Conservation (phyloP, 768 basidiomycete genomes). For the Exidia glandulosa region DNA sequence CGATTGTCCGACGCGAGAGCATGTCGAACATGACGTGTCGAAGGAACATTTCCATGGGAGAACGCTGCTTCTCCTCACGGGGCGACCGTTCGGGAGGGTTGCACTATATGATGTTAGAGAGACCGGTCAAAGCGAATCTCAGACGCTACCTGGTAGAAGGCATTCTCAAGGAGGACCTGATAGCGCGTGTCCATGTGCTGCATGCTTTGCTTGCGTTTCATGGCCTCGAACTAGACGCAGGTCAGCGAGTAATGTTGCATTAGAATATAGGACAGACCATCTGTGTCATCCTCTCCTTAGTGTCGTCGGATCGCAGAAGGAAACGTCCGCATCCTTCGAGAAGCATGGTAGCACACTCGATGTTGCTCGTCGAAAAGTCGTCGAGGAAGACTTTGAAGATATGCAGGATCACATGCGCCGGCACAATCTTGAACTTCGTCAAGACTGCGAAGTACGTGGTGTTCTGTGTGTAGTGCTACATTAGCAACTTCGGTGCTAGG, state of each 20-base stretch:
- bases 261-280: slow-evolving; percentile 45
- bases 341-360: slow-evolving; percentile 85
- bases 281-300: slow-evolving; percentile 70
- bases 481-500: not conserved
- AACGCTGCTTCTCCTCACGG: slow-evolving; percentile 71
- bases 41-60: slow-evolving; percentile 86
- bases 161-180: slow-evolving; percentile 84
- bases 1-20: slow-evolving; percentile 84
- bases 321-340: slow-evolving; percentile 93
- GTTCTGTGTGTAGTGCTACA: slow-evolving; percentile 47
- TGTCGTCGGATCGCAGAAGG: slow-evolving; percentile 77
- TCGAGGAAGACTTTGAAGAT: slow-evolving; percentile 96
- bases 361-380: slow-evolving; percentile 84
- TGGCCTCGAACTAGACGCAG: slow-evolving; percentile 66
- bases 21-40: slow-evolving; percentile 93
- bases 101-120: slow-evolving; percentile 41
- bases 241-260: not conserved
- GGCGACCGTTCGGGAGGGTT: slow-evolving; percentile 93
- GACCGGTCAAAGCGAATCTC: not conserved
- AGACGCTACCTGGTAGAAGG: slow-evolving; percentile 78
- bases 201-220: slow-evolving; percentile 89
- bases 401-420: slow-evolving; percentile 83
- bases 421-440: slow-evolving; percentile 92
- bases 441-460: slow-evolving; percentile 78
- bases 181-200: slow-evolving; percentile 91